These are phyloP conservation scores for Zelopaecilomyces penicillatus DNA, from an alignment of 2,329 filamentous ascomycete species.

Conservation along the genomic window DNA sequence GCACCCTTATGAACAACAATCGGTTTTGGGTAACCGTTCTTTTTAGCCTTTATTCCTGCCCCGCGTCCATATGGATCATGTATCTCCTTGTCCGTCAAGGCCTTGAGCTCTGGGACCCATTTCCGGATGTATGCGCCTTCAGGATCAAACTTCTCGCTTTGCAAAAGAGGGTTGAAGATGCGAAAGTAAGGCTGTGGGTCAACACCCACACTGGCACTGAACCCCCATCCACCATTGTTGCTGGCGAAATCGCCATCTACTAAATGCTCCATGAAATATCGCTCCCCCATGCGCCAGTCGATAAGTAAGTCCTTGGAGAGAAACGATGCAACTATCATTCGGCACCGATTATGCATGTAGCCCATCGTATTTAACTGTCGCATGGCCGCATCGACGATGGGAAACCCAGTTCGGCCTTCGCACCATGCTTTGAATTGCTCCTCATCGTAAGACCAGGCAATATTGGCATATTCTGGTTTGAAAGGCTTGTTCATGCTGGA, in stretches of 20 bases:
- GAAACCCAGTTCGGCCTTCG: constrained; percentile 66
- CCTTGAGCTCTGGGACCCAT: constrained; percentile 70
- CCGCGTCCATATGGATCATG: constrained; percentile 73
- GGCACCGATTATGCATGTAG: constrained; percentile 79
- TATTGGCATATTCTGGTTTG: constrained; percentile 77
- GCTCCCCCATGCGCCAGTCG: constrained; percentile 77
- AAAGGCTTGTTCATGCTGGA: constrained; percentile 50
- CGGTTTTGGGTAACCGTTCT: constrained; percentile 62
- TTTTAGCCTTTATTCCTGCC: constrained; percentile 48
- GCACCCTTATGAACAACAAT: constrained; percentile 67
- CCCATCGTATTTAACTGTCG: constrained; percentile 59
- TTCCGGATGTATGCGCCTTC: constrained; percentile 71
- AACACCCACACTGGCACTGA: constrained; percentile 58
- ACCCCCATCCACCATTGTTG: constrained; percentile 59
- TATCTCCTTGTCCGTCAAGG: constrained; percentile 57
- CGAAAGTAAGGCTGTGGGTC: constrained; percentile 87
- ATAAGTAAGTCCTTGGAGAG: constrained; percentile 71
- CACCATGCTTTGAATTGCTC: constrained; percentile 67
- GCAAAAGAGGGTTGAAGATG: constrained; percentile 78
- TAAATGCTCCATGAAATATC: constrained; percentile 73
- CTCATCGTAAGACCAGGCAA: constrained; percentile 70
- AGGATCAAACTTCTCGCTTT: constrained; percentile 79
- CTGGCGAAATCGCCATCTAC: constrained; percentile 74
- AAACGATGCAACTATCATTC: constrained; percentile 79
- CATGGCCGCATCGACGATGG: constrained; percentile 82